These are phyloP conservation scores for Esteya vermicola DNA, from an alignment of 2,329 filamentous ascomycete genomes.

Conservation along the genomic window DNA sequence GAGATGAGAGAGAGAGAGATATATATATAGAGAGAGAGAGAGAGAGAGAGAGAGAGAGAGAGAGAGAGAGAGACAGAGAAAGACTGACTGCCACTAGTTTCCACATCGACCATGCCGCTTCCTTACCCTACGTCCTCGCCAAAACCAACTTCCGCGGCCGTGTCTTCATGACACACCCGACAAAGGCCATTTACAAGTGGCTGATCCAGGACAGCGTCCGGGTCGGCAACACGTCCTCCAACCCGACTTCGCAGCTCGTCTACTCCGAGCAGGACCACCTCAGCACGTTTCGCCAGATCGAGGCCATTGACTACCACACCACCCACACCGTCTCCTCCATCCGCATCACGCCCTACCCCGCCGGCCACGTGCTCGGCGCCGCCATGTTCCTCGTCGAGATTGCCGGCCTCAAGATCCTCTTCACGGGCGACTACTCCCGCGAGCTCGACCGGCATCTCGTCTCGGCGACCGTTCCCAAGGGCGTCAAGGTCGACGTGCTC, in stretches of 20 bases:
- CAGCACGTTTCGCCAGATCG: conserved; percentile 84
- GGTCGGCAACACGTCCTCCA: conserved; percentile 59
- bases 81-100: conserved; percentile 53
- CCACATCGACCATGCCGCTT: conserved; percentile 95
- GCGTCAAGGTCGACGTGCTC: conserved; percentile 84
- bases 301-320: conserved; percentile 96
- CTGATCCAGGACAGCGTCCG: conserved; percentile 93
- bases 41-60: too few species aligned
- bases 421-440: conserved; percentile 93
- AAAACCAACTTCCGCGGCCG: conserved; percentile 96
- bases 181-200: conserved; percentile 99
- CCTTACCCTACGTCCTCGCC: conserved; percentile 89
- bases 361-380: conserved; percentile 92
- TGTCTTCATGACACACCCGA: conserved; percentile 98
- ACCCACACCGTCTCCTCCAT: conserved; percentile 96
- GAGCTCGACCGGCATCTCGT: conserved; percentile 94
- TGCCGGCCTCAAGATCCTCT: conserved; percentile 89
- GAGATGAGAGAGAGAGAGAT: too few species aligned
- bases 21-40: too few species aligned
- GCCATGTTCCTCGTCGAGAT: conserved; percentile 99
- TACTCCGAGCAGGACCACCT: conserved; percentile 95
- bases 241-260: conserved; percentile 55
- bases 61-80: too few species aligned
- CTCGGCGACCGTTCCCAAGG: conserved; percentile 77
- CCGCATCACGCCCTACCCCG: conserved; percentile 90